Base-by-base conservation (phyloP, 2,329 filamentous ascomycete species). In the Coleophoma crateriformis region DNA sequence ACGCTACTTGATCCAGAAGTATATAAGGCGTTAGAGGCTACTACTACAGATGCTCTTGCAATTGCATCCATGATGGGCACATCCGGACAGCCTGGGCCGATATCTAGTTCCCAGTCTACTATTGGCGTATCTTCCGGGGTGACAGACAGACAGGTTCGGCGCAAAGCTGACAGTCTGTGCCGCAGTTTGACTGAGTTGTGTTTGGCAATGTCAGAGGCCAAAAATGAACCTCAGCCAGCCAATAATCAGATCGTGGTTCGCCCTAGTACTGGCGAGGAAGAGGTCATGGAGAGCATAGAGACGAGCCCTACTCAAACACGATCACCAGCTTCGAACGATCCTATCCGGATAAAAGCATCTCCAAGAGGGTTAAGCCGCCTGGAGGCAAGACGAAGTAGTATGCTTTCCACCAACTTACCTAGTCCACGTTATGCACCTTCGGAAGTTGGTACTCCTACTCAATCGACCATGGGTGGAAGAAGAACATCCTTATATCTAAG, bases 101-200 rank as follows among this genome's bases (percentile, higher is more conserved):
- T 85, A 41, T 84, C 85, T 0, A 84, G 85, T 51, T 82, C 62
- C 19, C 63, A 65, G 40, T 63, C 63, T 17, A 84, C 32, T 68
- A 71, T 33, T 68, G 70, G 48, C 34, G 69, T 46, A 54, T 61
- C 43, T 59, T 63, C 51, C 19, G 47, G 51, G 12, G 69, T 84
- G 11, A 85, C 88, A 1, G 92, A 99, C 64, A 82, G 94, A 46
- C 89, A 95, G 64, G 76, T 96, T 14, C 83, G 90, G 45, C 83
- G 92, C 54, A 96, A 96, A 68, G 89, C 90, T 27, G 92, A 99
- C 64, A 90, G 87, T 62, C 83, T 99, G 64, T 97, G 94, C 66
- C 86, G 92, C 48, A 94, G 88, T 62, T 71, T 99, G 56, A 97
- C 92, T 0, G 94, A 99, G 67, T 76, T 99, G 7, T 96, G 90